Conservation (phyloP, 2,329 filamentous ascomycete genomes). For the Eurotiales sp. region DNA sequence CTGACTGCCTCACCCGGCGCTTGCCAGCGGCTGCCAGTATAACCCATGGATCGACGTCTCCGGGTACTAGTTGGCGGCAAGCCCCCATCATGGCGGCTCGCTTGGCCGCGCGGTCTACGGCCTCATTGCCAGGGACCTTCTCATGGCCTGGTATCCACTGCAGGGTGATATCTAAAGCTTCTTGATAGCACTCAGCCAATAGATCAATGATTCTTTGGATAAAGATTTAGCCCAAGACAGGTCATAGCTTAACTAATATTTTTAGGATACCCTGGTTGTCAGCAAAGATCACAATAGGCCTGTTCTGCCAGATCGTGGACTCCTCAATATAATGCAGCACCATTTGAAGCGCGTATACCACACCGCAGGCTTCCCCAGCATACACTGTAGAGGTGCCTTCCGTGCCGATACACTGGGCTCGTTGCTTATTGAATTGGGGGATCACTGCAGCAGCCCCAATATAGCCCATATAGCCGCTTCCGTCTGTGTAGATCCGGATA, state of each 20-base stretch:
- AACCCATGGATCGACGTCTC: neutral
- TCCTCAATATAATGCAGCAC: neutral
- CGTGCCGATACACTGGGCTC: neutral
- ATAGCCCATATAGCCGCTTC: constrained; percentile 1
- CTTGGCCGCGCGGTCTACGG: neutral
- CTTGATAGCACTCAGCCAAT: neutral
- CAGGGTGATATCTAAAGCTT: neutral
- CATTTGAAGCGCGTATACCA: neutral
- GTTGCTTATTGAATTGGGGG: neutral
- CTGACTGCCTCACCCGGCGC: neutral
- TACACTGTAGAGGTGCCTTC: constrained; percentile 3
- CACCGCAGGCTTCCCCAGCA: neutral
- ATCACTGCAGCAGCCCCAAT: neutral
- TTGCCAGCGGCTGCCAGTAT: neutral
- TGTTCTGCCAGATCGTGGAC: neutral
- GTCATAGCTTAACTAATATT: neutral
- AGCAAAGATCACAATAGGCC: neutral
- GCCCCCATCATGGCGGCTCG: neutral
- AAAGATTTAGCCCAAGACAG: neutral
- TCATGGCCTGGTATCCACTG: constrained; percentile 5
- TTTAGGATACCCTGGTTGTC: neutral
- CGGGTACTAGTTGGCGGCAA: neutral
- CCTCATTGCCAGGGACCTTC: neutral
- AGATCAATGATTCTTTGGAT: neutral
- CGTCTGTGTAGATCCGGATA: neutral